These are phyloP conservation scores for Fusarium oxysporum DNA, from an alignment of 2,329 filamentous ascomycete genomes.

Conservation along the genomic window DNA sequence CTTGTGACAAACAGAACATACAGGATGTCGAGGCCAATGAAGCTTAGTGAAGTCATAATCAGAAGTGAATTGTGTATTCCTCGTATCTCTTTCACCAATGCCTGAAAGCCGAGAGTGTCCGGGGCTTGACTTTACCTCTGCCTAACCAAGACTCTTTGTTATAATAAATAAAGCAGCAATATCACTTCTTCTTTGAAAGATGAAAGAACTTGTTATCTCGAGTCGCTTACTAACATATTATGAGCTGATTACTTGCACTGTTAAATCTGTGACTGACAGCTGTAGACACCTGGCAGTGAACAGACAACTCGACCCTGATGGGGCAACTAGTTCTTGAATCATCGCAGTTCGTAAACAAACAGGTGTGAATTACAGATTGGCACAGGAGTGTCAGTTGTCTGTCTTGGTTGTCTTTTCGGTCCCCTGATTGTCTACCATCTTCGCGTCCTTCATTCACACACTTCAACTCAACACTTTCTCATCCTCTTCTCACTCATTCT, in stretches of 20 bases:
- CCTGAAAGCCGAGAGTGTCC: too few species aligned
- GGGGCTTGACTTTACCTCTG: not conserved
- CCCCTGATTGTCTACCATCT: not conserved
- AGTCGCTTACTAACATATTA: not conserved
- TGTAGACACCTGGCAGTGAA: not conserved
- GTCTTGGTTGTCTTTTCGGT: not conserved
- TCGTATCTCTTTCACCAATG: not conserved
- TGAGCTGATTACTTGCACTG: not conserved
- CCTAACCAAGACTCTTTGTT: not conserved
- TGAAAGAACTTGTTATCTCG: not conserved
- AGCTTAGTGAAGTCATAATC: not conserved
- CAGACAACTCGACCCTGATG: not conserved
- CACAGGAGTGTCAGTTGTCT: not conserved
- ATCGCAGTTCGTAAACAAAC: not conserved
- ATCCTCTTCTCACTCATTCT: not conserved
- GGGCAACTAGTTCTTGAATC: not conserved
- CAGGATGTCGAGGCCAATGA: rapidly evolving
- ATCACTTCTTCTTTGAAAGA: not conserved
- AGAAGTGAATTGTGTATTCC: not conserved
- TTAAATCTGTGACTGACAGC: not conserved
- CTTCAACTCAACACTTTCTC: not conserved
- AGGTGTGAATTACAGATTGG: not conserved
- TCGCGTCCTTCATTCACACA: not conserved
- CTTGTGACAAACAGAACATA: not conserved
- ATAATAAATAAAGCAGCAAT: too few species aligned